Evolutionary conservation across 225 moss, liverwort and hornwort species (phyloP), one percentile per base, ranked within the genome.

Genomic region (Pseudisothecium myosuroides): DNA sequence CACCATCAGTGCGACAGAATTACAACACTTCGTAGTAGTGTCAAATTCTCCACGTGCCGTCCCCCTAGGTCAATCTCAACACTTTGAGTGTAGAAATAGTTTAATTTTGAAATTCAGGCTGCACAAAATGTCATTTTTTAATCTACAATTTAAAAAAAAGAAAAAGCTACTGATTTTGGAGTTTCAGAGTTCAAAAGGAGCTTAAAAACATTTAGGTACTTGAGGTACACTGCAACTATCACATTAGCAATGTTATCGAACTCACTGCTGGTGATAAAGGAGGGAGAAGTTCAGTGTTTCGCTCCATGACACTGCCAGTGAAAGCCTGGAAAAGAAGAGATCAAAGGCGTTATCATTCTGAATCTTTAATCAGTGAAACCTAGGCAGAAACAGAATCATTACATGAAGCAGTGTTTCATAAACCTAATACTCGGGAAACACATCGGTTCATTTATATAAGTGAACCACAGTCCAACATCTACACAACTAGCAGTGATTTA

Each of bases 301-400:
- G 93, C 89, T 94, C 94, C 90, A 91, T 82, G 27, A 94, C 87
- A 90, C 90, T 93, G 87, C 94, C 94, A 47, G 94, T 90, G 71
- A 94, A 94, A 77, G 93, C 92, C 94, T 94, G 92, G 32, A 80
- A 88, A 75, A 88, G 41, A 72, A 76, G 63, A 87, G 73, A 58
- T 41, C 76, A 73, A 85, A 62, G 43, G 47, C 80, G 43, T 87
- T 62, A 75, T 49, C 55, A 84, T 13, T 75, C 55, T 36, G 67
- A 83, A 91, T 50, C 59, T 69, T 74, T 24, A 27, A 81, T 74
- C 43, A 80, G 23, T 47, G 31, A 17, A 66, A 77, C 17, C 36
- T 14, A 86, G 24, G n/a, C 74, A 39, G 78, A 27, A 67, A 85
- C 75, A 56, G 52, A 69, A 61, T 61, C 54, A 90, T 59, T 55